Evolutionary conservation across 163 green algal genomes (phyloP).

Genomic region (Chlorella variabilis): DNA sequence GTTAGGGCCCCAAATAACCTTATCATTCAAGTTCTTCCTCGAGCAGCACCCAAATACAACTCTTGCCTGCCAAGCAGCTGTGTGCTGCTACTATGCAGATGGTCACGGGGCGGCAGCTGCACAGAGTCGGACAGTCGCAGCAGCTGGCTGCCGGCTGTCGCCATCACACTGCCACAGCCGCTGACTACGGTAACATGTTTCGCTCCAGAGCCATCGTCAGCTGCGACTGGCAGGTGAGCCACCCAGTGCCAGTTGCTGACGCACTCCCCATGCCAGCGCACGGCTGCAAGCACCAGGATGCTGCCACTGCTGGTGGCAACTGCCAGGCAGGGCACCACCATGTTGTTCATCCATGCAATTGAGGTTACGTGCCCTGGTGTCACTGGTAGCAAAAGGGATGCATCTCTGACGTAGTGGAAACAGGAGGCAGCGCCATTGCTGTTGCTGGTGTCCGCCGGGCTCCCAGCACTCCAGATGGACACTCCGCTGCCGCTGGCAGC

Average conservation of each 20-base stretch:
- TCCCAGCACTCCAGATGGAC: conserved; percentile 7
- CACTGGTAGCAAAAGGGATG: not conserved
- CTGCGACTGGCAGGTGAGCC: not conserved
- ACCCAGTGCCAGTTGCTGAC: conserved; percentile 29
- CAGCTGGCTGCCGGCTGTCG: conserved; percentile 57
- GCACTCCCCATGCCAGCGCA: conserved; percentile 1
- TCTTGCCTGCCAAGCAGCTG: too few species aligned
- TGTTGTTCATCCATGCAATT: conserved; percentile 4
- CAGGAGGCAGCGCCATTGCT: too few species aligned
- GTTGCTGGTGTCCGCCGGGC: not conserved
- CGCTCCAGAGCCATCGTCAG: not conserved
- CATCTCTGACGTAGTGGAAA: not conserved
- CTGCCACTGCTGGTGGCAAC: conserved; percentile 1
- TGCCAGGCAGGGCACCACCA: conserved; percentile 21
- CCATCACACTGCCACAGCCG: not conserved
- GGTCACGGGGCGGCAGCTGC: not conserved
- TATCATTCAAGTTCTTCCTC: too few species aligned
- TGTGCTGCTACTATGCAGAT: not conserved
- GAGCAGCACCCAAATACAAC: too few species aligned
- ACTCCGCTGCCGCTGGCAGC: not conserved
- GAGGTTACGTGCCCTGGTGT: not conserved
- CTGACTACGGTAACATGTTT: not conserved
- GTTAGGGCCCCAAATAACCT: too few species aligned
- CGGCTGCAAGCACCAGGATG: conserved; percentile 2
- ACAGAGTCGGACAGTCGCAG: conserved; percentile 56